Base-by-base conservation (phyloP, 176 grass and related monocot species). In the Alloteropsis semialata region DNA sequence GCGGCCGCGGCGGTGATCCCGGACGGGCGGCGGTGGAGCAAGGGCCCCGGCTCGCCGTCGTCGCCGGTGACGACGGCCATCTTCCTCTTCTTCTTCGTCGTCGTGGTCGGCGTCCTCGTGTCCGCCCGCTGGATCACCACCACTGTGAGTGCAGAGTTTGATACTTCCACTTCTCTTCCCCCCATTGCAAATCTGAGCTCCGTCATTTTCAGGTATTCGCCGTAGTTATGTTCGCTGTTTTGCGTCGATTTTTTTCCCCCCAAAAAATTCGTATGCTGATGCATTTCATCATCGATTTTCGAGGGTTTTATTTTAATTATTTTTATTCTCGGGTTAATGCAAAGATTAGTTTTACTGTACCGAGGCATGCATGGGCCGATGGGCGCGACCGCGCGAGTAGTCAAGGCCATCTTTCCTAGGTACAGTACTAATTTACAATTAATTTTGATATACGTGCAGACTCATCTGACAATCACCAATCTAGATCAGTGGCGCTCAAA, bases 81-180 rank as follows among this genome's bases (percentile, higher is more conserved):
- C 74, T 90, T 86, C 79, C 88, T 90, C 66, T 86, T 90, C 72
- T 82, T 90, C 88, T 82, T 86, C 41, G 66, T 90, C n/a, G 83
- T 90, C 46, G 73, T 86, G 14, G 65, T 90, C 65, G 88, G 88
- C n/a, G 88, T 86, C 46, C 83, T 90, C 78, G 73, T 90, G 21
- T 90, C 73, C 37, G 88, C 79, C 8, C 83, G 88, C 5, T 90
- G 88, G 88, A 90, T 90, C 79, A 86, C 65, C 79, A 86, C 88
- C 29, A 90, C 88, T 0, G 88, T 90, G 65, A 90, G 88, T 75
- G 61, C 48, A 16, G 8, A 41, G 9, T 39, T 22, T 17, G 0
- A 4, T 5, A 1, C 30, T 49, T 34, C 65, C 28, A 11, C 50
- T 19, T 44, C 50, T 56, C 19, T 42, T 18, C 21, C 53, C 8